phyloP scores from a whole-genome alignment of 169 alveolate genomes.

The Sarcocystis neurona region DNA sequence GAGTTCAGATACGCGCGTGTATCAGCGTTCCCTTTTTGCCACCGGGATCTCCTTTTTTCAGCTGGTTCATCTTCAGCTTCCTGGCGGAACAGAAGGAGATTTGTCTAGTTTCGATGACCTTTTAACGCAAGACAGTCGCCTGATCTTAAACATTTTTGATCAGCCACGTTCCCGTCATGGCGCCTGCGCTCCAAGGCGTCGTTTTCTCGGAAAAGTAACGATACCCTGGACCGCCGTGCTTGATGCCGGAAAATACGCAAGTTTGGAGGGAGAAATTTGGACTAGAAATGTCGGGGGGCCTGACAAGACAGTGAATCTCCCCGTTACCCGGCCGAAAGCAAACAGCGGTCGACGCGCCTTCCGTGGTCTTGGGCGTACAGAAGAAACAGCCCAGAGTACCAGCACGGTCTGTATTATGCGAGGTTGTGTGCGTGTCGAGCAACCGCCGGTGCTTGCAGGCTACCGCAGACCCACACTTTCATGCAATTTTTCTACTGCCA shows the following conservation, averaged over 20 bases:
- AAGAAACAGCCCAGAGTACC: not conserved
- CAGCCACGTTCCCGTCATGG: no score
- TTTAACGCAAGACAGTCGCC: conserved; percentile 7
- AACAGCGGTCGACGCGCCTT: not conserved
- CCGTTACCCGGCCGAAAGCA: not conserved
- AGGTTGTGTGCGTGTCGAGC: conserved; percentile 10
- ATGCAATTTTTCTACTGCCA: not conserved
- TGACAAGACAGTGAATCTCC: not conserved
- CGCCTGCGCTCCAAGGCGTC: conserved; percentile 21
- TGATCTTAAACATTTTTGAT: conserved; percentile 1
- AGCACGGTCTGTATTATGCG: conserved; percentile 6
- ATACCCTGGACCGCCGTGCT: conserved; percentile 10
- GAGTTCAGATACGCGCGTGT: no score
- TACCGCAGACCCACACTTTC: not conserved
- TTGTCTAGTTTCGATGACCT: no score
- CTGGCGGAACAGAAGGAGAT: not conserved
- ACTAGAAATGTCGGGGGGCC: not conserved
- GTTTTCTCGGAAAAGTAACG: conserved; percentile 6
- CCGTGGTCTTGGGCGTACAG: no score
- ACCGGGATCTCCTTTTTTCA: no score
- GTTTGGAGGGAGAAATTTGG: not conserved
- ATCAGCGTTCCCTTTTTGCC: no score
- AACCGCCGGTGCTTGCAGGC: not conserved
- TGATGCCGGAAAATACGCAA: not conserved
- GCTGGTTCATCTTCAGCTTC: not conserved